Conservation (phyloP, 768 basidiomycete species). For the Leccinellum luteum region DNA sequence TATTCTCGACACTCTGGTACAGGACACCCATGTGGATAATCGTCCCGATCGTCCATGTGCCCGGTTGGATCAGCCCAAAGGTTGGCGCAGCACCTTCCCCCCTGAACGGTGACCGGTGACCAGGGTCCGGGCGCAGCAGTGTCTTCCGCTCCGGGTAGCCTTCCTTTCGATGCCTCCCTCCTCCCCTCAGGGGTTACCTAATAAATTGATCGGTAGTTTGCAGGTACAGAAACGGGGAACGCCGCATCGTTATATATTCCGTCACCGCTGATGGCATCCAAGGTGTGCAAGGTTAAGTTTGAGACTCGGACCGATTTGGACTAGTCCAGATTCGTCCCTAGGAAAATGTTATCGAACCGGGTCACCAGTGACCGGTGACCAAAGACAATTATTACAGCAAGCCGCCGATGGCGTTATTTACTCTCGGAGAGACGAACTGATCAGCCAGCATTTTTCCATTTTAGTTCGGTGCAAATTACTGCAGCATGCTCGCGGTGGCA, state of each 20-base stretch:
- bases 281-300: conserved; percentile 25
- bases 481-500: not conserved
- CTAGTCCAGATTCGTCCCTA: not conserved
- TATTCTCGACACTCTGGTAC: not conserved
- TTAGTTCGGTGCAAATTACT: not conserved
- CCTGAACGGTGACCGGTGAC: not conserved
- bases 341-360: not conserved
- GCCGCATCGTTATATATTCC: not conserved
- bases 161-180: not conserved
- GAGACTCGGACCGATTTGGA: not conserved
- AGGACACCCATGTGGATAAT: not conserved
- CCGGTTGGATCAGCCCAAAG: not conserved
- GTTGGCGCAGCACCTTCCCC: not conserved
- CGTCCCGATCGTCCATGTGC: not conserved
- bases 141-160: not conserved
- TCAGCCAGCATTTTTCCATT: not conserved
- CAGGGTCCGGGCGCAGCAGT: not conserved
- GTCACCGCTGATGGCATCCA: not conserved
- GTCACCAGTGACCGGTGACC: conserved; percentile 3
- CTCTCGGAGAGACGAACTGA: not conserved
- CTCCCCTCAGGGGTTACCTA: not conserved
- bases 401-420: not conserved
- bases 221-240: not conserved
- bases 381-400: not conserved
- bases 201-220: not conserved